Evolutionary conservation across 345 rosid species (phyloP), one percentile per base, ranked within the genome.

Genomic region (Psidium friedrichsthalianum): DNA sequence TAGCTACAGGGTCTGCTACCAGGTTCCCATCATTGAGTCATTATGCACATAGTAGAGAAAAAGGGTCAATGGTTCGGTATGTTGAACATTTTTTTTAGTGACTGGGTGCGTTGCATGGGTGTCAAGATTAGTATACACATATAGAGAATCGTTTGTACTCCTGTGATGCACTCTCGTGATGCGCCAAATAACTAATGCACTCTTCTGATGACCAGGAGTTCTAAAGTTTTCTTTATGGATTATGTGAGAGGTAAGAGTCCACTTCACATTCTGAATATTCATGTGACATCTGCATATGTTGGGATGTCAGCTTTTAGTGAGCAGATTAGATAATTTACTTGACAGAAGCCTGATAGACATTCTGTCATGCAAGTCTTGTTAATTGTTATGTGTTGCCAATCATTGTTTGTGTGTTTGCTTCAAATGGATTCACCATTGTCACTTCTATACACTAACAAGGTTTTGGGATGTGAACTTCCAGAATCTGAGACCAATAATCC

Each of bases 401-500:
- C 25, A 69, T 36, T 69, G 78, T 21, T n/a, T 32, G 47, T 69
- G 78, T 32, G 78, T 32, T 32, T 69, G 24, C 78, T 36, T 40
- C 24, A 69, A 69, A 8, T 36, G 78, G 24, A 32, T 18, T 69
- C 47, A 5, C 18, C 78, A 36, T 64, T 36, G 44, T 69, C 20
- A 69, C 25, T 36, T 24, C 40, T 69, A 32, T 32, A 29, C 78
- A 16, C 47, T 69, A 36, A 69, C 6, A 24, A 69, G 47, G 78
- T 69, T 36, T n/a, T 32, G 47, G 24, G 47, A 69, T 69, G 10
- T 69, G 24, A n/a, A 69, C 74, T 53, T n/a, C n/a, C 90, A 97
- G 99, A 93, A 96, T 88, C 83, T 94, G 90, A 93, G 99, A 88
- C 99, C 99, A 42, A 89, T 56, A 82, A 91, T 97, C 27, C 99